Percentiles rank a stretch among this genome's conserved stretches.
phyloP scores from a whole-genome alignment of 1,284 basidiomycete species.

The Vanrija humicola region DNA sequence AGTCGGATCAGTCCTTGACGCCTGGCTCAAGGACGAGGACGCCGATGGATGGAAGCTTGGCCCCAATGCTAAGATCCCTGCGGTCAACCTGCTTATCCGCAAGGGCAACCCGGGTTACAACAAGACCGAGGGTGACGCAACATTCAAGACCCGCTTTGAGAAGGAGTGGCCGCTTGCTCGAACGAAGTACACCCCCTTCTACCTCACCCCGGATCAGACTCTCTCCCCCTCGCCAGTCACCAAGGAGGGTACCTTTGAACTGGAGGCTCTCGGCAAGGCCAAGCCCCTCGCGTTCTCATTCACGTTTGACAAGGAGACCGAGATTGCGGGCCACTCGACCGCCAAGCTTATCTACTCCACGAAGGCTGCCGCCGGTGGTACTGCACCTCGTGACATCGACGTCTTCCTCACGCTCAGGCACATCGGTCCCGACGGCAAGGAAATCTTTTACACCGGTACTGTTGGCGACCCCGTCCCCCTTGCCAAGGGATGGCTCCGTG shows the following conservation, averaged over 20 bases:
- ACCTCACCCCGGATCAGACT: constrained; percentile 20
- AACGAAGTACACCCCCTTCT: constrained; percentile 29
- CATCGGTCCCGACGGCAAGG: constrained; percentile 34
- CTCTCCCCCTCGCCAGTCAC: not conserved
- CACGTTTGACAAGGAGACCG: constrained; percentile 29
- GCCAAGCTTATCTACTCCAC: constrained; percentile 25
- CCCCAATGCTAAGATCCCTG: constrained; percentile 32
- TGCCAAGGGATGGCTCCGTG: constrained; percentile 42
- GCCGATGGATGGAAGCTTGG: constrained; percentile 32
- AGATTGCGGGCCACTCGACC: constrained; percentile 40
- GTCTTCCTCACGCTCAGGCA: constrained; percentile 42
- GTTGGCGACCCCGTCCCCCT: constrained; percentile 41
- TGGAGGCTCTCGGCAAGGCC: constrained; percentile 19
- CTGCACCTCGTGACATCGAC: constrained; percentile 38
- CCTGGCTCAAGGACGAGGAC: constrained; percentile 34
- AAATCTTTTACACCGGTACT: constrained; percentile 41
- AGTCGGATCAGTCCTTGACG: constrained; percentile 28
- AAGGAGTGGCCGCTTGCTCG: constrained; percentile 37
- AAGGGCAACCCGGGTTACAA: constrained; percentile 43
- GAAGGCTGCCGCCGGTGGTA: constrained; percentile 13
- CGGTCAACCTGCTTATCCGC: constrained; percentile 35
- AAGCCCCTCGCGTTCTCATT: constrained; percentile 23
- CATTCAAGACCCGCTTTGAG: constrained; percentile 25
- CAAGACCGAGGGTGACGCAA: constrained; percentile 35
- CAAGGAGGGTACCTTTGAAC: constrained; percentile 6